Percentiles rank a stretch among this genome's conserved stretches.
Evolutionary conservation across 208 protist genomes (phyloP).

Genomic region (Novymonas esmeraldas): DNA sequence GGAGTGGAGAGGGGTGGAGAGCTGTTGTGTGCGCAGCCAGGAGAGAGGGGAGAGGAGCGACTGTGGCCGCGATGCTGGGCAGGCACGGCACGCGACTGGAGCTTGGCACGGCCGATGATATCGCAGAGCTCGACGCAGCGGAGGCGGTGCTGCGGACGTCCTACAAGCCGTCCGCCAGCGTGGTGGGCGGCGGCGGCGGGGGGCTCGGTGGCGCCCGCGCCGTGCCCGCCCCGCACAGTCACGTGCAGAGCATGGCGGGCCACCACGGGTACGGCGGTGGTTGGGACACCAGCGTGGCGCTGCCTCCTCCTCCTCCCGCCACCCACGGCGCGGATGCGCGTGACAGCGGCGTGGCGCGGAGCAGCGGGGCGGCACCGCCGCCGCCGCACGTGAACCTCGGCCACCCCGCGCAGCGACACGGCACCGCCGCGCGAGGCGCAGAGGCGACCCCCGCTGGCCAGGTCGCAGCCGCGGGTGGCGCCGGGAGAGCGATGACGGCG

Average conservation of each 20-base stretch:
- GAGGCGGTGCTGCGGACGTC: slow-evolving; percentile 37
- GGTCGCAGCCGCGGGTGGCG: background rate
- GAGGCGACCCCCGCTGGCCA: background rate
- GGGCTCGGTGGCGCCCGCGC: background rate
- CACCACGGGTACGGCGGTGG: too few species aligned
- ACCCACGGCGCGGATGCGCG: background rate
- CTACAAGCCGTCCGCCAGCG: slow-evolving; percentile 5
- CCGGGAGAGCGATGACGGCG: background rate
- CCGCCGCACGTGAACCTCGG: slow-evolving; percentile 28
- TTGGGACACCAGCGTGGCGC: too few species aligned
- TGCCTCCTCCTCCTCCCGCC: background rate
- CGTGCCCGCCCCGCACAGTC: too few species aligned
- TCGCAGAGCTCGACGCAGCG: slow-evolving; percentile 70
- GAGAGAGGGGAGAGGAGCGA: too few species aligned
- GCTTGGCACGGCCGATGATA: slow-evolving; percentile 78
- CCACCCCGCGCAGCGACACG: slow-evolving; percentile 2
- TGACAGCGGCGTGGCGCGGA: background rate
- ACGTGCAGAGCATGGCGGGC: too few species aligned
- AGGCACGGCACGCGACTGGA: slow-evolving; percentile 76
- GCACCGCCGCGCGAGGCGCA: background rate
- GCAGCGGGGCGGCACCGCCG: slow-evolving; percentile 1
- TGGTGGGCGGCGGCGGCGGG: background rate
- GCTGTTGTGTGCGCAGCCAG: too few species aligned
- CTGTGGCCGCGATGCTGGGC: slow-evolving; percentile 49
- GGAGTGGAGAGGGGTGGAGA: too few species aligned